Base-by-base conservation (phyloP, 2,329 filamentous ascomycete genomes). In the Aphanoascus verrucosus region DNA sequence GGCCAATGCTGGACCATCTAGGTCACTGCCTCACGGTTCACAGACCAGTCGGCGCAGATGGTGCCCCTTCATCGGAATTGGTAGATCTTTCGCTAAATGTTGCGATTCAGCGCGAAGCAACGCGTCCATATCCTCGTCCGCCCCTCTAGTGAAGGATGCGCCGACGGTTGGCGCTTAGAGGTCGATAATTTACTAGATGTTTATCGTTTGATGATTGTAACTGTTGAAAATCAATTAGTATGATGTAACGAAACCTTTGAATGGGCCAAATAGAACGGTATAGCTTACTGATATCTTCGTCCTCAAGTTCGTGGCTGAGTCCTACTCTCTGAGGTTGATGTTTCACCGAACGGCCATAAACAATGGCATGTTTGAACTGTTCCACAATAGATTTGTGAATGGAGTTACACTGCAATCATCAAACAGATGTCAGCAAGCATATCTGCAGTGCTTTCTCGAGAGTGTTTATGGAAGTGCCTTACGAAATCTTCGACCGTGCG, bases 401-500 rank as follows among this genome's bases (percentile, higher is more conserved):
- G 61, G 88, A 81, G 73, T 96, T 95, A 74, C 93, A 98, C 89
- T 95, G 65, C 35, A 41, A 5, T 35, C 38, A 44, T 43, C 31
- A 34, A 12, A 41, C 5, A 32, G 14, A 11, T 37, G 14, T 48
- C 17, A 55, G 37, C 35, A 31, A 56, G 12, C 3, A 20, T 48
- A 28, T 6, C 14, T 12, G n/a, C 9, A 17, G 20, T 38, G 23
- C 23, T 4, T 7, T 28, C 3, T 38, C 9, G 17, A 8, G 7
- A 28, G 3, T 14, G 17, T 20, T 15, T 32, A n/a, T 35, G 41
- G 38, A 53, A 48, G 50, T 57, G 59, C 80, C 89, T 77, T 80
- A 95, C 90, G 71, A 98, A 98, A 68, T 97, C 93, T 72, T 98
- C 93, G 43, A 98, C 83, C 1, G 90, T 97, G 69, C 86, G 94